phyloP scores from a whole-genome alignment of 2,329 filamentous ascomycete species.

The Fonsecaea pugnacius region DNA sequence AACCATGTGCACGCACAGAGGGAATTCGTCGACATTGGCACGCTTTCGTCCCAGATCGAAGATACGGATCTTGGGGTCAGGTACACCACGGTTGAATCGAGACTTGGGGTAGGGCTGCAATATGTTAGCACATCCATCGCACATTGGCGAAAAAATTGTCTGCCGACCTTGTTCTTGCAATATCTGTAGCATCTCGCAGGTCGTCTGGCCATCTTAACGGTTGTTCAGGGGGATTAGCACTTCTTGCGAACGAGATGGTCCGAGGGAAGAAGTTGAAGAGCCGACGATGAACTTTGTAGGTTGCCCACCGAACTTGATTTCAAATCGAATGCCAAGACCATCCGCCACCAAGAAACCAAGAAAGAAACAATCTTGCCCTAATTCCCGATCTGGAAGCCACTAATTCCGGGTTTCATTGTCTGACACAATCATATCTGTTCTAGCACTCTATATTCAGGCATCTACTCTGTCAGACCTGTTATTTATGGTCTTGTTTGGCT shows the following conservation, averaged over 20 bases:
- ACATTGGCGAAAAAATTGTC: not conserved
- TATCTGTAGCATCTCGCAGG: conserved; percentile 99
- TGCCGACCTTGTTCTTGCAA: conserved; percentile 99
- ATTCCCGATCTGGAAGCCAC: not conserved
- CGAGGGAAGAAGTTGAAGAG: conserved; percentile 24
- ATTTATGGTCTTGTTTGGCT: not conserved
- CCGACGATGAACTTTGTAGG: conserved; percentile 10
- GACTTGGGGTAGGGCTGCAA: conserved; percentile 94
- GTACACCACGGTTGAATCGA: conserved; percentile 99
- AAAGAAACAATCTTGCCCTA: not conserved
- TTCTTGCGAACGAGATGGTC: conserved; percentile 53
- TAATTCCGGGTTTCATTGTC: not conserved
- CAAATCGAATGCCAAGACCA: conserved; percentile 5
- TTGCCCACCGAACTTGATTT: conserved; percentile 11
- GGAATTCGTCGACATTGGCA: conserved; percentile 99
- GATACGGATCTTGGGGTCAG: conserved; percentile 82
- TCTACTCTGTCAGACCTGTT: not conserved
- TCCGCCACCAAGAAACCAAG: conserved; percentile 5
- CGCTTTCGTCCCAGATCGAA: conserved; percentile 99
- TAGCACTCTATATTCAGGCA: not conserved
- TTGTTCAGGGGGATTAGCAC: conserved; percentile 53
- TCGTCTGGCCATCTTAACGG: conserved; percentile 96
- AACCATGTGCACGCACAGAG: conserved; percentile 97
- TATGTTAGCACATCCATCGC: conserved; percentile 14
- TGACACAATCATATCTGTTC: not conserved